These are phyloP conservation scores for Wickerhamomyces sp. DNA, from an alignment of 1,139 yeast species.

Conservation along the genomic window DNA sequence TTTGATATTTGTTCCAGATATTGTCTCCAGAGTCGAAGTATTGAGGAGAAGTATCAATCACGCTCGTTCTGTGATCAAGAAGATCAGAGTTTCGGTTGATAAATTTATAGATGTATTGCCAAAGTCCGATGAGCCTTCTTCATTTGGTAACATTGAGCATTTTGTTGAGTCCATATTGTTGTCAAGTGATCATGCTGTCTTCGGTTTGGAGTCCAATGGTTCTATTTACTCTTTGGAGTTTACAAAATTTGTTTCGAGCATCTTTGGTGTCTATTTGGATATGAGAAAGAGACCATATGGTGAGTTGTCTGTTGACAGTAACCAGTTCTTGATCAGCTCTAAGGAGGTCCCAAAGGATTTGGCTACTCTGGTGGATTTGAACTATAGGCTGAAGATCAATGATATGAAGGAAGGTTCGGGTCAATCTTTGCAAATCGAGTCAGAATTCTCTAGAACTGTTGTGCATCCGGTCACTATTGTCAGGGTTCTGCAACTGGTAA, in stretches of 20 bases:
- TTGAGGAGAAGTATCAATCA: neutral
- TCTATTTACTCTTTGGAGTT: neutral
- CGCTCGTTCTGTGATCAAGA: neutral
- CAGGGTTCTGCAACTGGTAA: constrained; percentile 31
- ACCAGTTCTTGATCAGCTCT: constrained; percentile 24
- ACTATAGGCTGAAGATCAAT: constrained; percentile 31
- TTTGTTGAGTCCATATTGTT: neutral
- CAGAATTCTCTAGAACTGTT: constrained; percentile 53
- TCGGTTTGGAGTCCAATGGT: constrained; percentile 7
- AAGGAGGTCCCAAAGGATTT: constrained; percentile 20
- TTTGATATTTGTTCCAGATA: neutral
- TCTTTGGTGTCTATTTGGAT: constrained; percentile 7
- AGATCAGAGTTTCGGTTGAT: neutral
- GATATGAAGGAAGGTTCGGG: constrained; percentile 30
- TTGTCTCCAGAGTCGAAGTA: neutral
- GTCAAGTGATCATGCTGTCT: neutral
- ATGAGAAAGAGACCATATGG: constrained; percentile 12
- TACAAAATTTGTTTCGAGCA: constrained; percentile 2
- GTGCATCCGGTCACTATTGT: constrained; percentile 48
- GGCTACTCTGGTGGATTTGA: constrained; percentile 37
- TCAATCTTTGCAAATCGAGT: constrained; percentile 52
- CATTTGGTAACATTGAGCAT: neutral
- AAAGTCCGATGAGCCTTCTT: neutral
- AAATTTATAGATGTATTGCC: neutral
- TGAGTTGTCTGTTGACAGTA: constrained; percentile 17